phyloP scores from a whole-genome alignment of 345 rosid species.

The Laguncularia racemosa region DNA sequence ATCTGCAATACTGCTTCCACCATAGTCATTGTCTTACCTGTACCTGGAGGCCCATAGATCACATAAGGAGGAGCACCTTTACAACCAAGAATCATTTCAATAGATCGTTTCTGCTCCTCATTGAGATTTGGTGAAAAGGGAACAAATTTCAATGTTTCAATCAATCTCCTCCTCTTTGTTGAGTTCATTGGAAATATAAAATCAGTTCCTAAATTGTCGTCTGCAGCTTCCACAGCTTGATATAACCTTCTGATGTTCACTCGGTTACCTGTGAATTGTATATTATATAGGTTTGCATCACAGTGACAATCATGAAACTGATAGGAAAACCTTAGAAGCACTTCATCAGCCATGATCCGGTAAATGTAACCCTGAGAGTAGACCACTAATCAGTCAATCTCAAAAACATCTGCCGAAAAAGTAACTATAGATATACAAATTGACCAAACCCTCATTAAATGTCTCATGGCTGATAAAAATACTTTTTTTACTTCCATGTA shows the following conservation, averaged over 20 bases:
- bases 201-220: slow-evolving; percentile 17
- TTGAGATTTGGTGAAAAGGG: slow-evolving; percentile 31
- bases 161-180: slow-evolving; percentile 15
- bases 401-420: background rate
- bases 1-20: slow-evolving; percentile 53
- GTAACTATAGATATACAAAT: background rate
- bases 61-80: slow-evolving; percentile 54
- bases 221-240: slow-evolving; percentile 46
- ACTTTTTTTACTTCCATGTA: background rate
- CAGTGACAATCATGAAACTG: slow-evolving; percentile 24
- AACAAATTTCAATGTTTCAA: slow-evolving; percentile 13
- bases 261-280: slow-evolving; percentile 35
- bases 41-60: slow-evolving; percentile 66
- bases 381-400: slow-evolving; percentile 4
- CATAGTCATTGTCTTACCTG: slow-evolving; percentile 53
- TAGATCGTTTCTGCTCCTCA: slow-evolving; percentile 41
- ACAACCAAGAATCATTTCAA: slow-evolving; percentile 45
- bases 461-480: background rate
- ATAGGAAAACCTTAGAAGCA: slow-evolving; percentile 25
- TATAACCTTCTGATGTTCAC: slow-evolving; percentile 43
- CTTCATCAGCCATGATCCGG: slow-evolving; percentile 55
- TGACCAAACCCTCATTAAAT: background rate
- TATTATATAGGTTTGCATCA: slow-evolving; percentile 24
- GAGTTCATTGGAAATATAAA: slow-evolving; percentile 39
- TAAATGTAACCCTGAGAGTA: slow-evolving; percentile 39